Conservation (phyloP, 768 basidiomycete species). For the Lactarius evosmus region DNA sequence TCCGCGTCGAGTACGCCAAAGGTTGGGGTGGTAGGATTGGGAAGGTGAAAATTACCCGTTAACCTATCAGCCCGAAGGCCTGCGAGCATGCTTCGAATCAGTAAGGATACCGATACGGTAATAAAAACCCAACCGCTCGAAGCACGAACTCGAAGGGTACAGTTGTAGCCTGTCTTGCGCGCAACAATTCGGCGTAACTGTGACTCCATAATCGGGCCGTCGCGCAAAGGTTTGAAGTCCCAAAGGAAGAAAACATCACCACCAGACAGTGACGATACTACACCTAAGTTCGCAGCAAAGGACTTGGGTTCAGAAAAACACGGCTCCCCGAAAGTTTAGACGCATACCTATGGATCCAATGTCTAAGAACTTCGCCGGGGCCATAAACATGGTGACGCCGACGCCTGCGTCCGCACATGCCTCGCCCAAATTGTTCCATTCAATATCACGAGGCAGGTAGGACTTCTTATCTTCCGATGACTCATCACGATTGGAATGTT, state of each 20-base stretch:
- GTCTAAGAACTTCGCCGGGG: constrained; percentile 76
- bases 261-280: constrained; percentile 70
- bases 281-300: constrained; percentile 40
- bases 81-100: constrained; percentile 31
- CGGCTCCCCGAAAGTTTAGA: background rate
- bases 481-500: constrained; percentile 68
- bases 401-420: constrained; percentile 88
- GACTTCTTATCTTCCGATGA: constrained; percentile 83
- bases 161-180: constrained; percentile 76
- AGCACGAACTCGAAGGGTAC: constrained; percentile 75
- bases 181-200: constrained; percentile 68
- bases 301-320: background rate
- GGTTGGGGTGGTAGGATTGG: constrained; percentile 67
- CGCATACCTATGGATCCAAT: constrained; percentile 76
- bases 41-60: constrained; percentile 70
- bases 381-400: constrained; percentile 86
- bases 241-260: constrained; percentile 93
- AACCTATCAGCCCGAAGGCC: constrained; percentile 64
- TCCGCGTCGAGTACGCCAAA: constrained; percentile 80
- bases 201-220: constrained; percentile 62
- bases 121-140: constrained; percentile 60
- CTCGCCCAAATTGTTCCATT: constrained; percentile 82
- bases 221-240: constrained; percentile 70
- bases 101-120: constrained; percentile 7
- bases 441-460: constrained; percentile 72